Base-by-base conservation (phyloP, 2,329 filamentous ascomycete genomes). In the Atkinsonella hypoxylon region DNA sequence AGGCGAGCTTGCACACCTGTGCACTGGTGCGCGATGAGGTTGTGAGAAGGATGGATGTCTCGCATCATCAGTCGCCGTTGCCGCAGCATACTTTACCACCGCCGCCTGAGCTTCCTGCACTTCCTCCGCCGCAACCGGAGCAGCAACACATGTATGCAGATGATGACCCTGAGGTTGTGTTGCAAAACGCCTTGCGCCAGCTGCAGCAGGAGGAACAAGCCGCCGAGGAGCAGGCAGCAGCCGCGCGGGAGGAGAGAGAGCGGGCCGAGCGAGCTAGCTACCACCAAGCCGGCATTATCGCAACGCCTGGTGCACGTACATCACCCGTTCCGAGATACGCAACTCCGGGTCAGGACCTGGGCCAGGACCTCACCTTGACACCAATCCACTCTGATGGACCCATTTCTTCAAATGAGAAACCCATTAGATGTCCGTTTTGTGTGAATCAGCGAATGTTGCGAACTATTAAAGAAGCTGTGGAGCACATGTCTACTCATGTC, bases 401-500 rank as follows among this genome's bases (percentile, higher is more conserved):
- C 8, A 60, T 75, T 30, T 67, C 72, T 4, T 62, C 64, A 6
- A 66, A 68, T 32, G 74, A 81, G 36, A 63, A 70, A 18, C 76
- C 78, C 2, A 61, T 79, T 30, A 70, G 78, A 17, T 82, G 78
- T 55, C 78, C 78, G 1, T 82, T 79, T 56, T 82, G 78, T 54
- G 71, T 82, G 36, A 82, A 81, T 56, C 75, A 79, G 57, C 70
- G 78, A 6, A 79, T 81, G 77, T 68, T 82, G 48, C 69, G 77
- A 17, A 77, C 71, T 1, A 77, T 81, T 44, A 81, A 78, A 62
- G 78, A 82, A 60, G 76, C 78, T 4, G 77, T 82, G 3, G 78
- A 82, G 61, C 78, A 82, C 58, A 68, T 82, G 70, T 78, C 77
- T 11, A 80, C 77, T 2, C 78, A 82, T 53, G 78, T 82, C 4